These are phyloP conservation scores for Camelina laxa DNA, from an alignment of 345 rosid genomes.

Conservation along the genomic window DNA sequence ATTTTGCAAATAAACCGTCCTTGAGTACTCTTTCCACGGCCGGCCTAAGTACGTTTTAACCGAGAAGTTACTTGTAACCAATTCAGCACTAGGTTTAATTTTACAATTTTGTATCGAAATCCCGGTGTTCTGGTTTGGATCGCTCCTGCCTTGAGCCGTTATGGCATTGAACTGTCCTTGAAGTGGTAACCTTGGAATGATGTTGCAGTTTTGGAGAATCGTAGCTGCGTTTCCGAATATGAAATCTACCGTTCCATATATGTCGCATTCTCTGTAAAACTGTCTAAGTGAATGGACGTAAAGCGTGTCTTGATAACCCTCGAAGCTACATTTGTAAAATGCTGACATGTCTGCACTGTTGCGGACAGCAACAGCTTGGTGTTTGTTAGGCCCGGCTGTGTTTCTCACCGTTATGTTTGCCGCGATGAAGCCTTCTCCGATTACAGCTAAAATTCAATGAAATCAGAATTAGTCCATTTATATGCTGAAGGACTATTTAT, in stretches of 20 bases:
- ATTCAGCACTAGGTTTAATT: constrained; percentile 47
- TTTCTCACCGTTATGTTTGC: constrained; percentile 58
- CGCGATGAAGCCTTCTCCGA: constrained; percentile 54
- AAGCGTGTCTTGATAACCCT: constrained; percentile 64
- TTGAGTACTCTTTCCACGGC: constrained; percentile 64
- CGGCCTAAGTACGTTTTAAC: constrained; percentile 56
- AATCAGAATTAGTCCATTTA: not conserved
- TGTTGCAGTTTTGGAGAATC: constrained; percentile 42
- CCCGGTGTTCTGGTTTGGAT: constrained; percentile 59
- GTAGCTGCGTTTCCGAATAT: constrained; percentile 50
- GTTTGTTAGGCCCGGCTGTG: constrained; percentile 61
- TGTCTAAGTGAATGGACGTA: constrained; percentile 61
- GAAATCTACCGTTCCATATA: constrained; percentile 66
- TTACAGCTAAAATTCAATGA: constrained; percentile 40
- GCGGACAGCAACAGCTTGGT: constrained; percentile 62
- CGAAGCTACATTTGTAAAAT: constrained; percentile 57
- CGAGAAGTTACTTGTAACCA: constrained; percentile 39
- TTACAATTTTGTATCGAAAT: constrained; percentile 52
- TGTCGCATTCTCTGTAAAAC: constrained; percentile 56
- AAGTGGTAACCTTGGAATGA: constrained; percentile 36
- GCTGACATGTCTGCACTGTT: constrained; percentile 60
- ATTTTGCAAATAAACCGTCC: constrained; percentile 50
- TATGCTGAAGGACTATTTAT: not conserved
- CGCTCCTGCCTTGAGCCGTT: constrained; percentile 62
- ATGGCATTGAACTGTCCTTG: constrained; percentile 49